Conservation (phyloP, 768 basidiomycete species). For the Leccinellum luteum region DNA sequence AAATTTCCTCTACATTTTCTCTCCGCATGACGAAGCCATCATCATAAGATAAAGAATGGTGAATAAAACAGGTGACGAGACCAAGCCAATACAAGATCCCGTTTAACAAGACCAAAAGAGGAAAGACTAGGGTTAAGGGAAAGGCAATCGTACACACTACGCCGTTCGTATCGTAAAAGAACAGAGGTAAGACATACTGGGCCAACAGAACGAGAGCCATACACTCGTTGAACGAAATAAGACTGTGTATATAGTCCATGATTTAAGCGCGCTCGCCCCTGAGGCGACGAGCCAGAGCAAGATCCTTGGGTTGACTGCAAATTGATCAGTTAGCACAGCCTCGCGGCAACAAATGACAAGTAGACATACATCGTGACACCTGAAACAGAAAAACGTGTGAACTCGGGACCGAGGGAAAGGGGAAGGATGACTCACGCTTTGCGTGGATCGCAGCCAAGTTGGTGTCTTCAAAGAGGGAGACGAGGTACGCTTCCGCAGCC, state of each 20-base stretch:
- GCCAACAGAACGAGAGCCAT: constrained; percentile 9
- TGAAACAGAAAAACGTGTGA: constrained; percentile 20
- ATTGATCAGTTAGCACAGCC: constrained; percentile 15
- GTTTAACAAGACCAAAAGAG: constrained; percentile 11
- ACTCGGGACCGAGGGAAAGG: neutral
- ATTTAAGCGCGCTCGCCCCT: constrained; percentile 79
- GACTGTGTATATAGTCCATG: neutral
- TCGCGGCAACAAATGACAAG: neutral
- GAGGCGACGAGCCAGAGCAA: constrained; percentile 82
- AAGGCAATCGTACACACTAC: constrained; percentile 32
- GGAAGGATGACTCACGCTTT: constrained; percentile 50
- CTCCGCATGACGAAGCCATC: neutral
- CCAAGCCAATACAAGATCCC: neutral
- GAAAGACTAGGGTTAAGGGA: constrained; percentile 1
- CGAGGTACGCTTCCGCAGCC: constrained; percentile 87
- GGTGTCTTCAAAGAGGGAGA: constrained; percentile 84
- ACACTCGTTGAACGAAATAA: neutral
- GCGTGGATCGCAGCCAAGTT: constrained; percentile 92
- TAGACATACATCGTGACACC: constrained; percentile 56
- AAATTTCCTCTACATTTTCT: constrained; percentile 22
- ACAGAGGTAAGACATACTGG: constrained; percentile 15
- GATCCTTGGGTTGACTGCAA: constrained; percentile 80
- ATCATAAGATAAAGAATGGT: neutral
- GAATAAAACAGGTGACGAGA: constrained; percentile 1
- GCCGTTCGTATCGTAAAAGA: constrained; percentile 25